Percentiles rank a stretch among this genome's conserved stretches.
phyloP scores from a whole-genome alignment of 2,329 filamentous ascomycete genomes.

The Diaporthe ilicicola region DNA sequence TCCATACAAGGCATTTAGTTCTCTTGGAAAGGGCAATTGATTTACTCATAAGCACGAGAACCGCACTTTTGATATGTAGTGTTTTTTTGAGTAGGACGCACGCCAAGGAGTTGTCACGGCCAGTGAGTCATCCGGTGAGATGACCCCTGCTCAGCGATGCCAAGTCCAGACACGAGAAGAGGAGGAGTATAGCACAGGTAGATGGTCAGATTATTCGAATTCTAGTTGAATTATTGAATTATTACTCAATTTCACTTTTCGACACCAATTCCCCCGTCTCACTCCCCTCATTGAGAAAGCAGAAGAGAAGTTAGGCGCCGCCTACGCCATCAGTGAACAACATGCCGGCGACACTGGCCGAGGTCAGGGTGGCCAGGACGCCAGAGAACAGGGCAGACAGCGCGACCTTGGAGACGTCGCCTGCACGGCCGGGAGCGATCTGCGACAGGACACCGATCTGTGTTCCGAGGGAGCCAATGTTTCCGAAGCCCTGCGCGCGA shows the following conservation, averaged over 20 bases:
- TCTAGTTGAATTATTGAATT: slow-evolving; percentile 3
- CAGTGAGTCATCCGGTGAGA: background rate
- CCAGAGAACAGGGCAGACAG: slow-evolving; percentile 81
- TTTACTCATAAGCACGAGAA: too few species aligned
- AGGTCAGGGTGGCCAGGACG: slow-evolving; percentile 80
- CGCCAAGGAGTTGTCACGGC: background rate
- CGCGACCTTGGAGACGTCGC: slow-evolving; percentile 79
- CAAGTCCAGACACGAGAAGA: background rate
- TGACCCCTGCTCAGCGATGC: too few species aligned
- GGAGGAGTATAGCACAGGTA: background rate
- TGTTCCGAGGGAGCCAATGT: slow-evolving; percentile 86
- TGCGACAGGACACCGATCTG: slow-evolving; percentile 90
- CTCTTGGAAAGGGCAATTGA: too few species aligned
- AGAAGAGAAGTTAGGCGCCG: background rate
- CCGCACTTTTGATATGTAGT: too few species aligned
- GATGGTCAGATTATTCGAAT: slow-evolving; percentile 1
- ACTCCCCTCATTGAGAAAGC: background rate
- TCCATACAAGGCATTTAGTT: too few species aligned
- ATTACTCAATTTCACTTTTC: background rate
- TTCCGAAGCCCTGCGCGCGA: slow-evolving; percentile 70
- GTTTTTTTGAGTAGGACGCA: background rate
- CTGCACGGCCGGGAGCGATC: slow-evolving; percentile 76
- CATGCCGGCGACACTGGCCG: slow-evolving; percentile 80
- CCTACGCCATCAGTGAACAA: slow-evolving; percentile 63
- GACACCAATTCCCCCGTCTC: too few species aligned